Evolutionary conservation across 352 stramenopile species (phyloP), one percentile per base, ranked within the genome.

Genomic region (Globisporangium acanthophoron): DNA sequence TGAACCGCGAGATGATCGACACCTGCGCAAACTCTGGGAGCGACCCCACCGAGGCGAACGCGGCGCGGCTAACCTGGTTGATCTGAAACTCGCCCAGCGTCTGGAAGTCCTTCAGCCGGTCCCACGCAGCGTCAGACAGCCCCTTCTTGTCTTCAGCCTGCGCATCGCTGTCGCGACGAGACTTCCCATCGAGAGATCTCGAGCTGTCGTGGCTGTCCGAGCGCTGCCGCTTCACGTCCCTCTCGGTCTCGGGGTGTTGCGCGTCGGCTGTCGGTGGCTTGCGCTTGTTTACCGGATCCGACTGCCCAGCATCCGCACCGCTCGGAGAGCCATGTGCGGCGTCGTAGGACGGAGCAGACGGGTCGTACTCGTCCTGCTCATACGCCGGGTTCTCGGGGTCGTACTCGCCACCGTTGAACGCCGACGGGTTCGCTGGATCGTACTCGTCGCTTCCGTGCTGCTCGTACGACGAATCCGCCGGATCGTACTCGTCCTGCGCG

Each of bases 21-120:
- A 87, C 76, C 63, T 94, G 84, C 27, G 81, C 80, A 51, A 91
- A 94, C 49, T 90, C 81, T 1, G 84, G 84, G 51, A 92, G 80
- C 3, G 70, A 56, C 16, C 76, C 71, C 48, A 94, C 72, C 1
- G 76, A 80, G 39, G 83, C 67, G 56, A 92, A 85, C 8, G 80
- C 78, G 46, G 79, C 73, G 31, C 81, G 78, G 58, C 80, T 91
- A 18, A 94, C 76, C 71, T 94, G 80, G 7, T 81, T 75, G 5
- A 94, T 59, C 21, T 64, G 58, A 45, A 94, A 94, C 29, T 70
- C 65, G 1, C 52, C 70, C 24, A 59, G 27, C 3, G 74, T 74
- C 63, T 90, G 73, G 49, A 90, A 88, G 50, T 92, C 82, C 69
- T 87, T 78, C 6, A 94, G 71, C 4, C 81, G 84, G 52, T 91